Base-by-base conservation (phyloP, 441 rosid genomes). In the Brassica hybrid region DNA sequence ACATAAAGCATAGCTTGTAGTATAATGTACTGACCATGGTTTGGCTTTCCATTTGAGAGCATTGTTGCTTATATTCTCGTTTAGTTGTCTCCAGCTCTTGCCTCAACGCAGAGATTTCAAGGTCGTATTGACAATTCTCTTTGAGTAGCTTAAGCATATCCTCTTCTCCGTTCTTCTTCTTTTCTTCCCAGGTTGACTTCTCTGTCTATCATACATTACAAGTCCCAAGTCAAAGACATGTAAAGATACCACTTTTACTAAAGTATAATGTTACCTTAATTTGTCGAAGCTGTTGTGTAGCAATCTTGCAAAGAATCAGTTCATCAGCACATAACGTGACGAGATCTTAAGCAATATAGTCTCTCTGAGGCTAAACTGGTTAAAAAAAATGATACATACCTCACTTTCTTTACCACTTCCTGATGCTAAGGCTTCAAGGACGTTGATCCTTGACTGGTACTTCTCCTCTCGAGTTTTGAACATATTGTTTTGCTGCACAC, bases 21-120 rank as follows among this genome's bases (percentile, higher is more conserved):
- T 50, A n/a, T 50, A 50, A 50, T 69, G 66, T 80, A 48, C 85
- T 71, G 57, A 82, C 88, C 85, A 86, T 82, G 5, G 89, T 80
- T 62, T 82, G 82, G 75, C 62, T 71, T 79, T 57, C 61, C 61
- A 57, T 57, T 18, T 57, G 61, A 1, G 61, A 3, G 61, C 27
- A 18, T 57, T 18, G 25, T 9, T 57, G 61, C 18, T 57, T 19
- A 57, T 57, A 18, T 18, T 88, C 83, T 79, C 73, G 86, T 87
- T 87, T 84, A 48, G 84, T 76, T 13, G 76, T 75, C 71, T 90
- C 96, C 23, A 91, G 71, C 82, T 91, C 92, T 81, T 79, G 85
- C 78, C 78, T 90, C 80, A 87, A 36, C 7, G 89, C 79, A 7
- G 85, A 79, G 34, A 91, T 76, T 76, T 85, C 79, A 30, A 67